phyloP scores from a whole-genome alignment of 257 asterid genomes.

The Capsicum pubescens region DNA sequence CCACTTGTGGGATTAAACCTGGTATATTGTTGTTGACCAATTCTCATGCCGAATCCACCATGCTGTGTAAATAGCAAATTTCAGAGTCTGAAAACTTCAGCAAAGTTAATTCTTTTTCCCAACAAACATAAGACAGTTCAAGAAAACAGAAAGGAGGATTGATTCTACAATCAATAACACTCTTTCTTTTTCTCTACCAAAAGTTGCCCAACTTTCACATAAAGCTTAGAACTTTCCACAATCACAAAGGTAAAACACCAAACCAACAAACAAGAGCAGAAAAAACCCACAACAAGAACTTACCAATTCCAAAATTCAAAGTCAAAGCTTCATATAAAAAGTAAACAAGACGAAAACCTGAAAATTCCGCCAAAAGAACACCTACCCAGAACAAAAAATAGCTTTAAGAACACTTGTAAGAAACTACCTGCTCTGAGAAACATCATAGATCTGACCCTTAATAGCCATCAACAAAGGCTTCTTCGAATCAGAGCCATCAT shows the following conservation, averaged over 20 bases:
- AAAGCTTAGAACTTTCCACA: constrained; percentile 13
- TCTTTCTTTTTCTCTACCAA: background rate
- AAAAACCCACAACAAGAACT: background rate
- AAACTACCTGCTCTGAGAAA: constrained; percentile 82
- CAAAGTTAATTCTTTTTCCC: background rate
- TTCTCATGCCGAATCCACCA: background rate
- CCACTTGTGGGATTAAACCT: background rate
- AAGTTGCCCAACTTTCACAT: background rate
- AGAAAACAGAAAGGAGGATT: background rate
- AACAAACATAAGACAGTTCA: background rate
- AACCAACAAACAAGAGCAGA: too few relatives aligned
- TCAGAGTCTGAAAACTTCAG: background rate
- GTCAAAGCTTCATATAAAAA: constrained; percentile 14
- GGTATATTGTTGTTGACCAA: background rate
- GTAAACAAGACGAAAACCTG: background rate
- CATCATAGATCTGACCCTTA: constrained; percentile 99
- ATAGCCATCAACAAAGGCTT: constrained; percentile 97
- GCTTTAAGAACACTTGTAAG: background rate
- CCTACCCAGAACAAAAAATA: background rate
- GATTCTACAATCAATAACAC: background rate
- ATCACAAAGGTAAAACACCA: background rate
- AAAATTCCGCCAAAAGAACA: background rate
- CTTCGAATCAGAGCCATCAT: constrained; percentile 86
- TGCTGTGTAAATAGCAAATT: background rate
- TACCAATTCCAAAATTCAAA: background rate